Evolutionary conservation across 2,329 filamentous ascomycete genomes (phyloP).

Genomic region (Botrytis porri): DNA sequence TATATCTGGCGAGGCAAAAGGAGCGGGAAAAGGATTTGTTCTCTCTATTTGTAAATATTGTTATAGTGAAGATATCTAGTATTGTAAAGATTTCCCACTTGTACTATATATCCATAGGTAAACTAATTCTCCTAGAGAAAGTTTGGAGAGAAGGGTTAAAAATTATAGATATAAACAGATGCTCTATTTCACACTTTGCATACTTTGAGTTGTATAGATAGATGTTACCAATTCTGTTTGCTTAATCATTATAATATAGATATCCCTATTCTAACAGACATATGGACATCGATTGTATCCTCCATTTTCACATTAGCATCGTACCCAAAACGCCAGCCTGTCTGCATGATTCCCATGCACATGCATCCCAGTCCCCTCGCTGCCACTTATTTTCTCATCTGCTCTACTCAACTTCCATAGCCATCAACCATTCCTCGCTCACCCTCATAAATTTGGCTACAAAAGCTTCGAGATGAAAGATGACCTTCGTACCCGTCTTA

Average conservation of each 20-base stretch:
- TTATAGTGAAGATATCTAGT: neutral
- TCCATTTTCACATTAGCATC: neutral
- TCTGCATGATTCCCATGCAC: neutral
- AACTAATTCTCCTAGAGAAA: neutral
- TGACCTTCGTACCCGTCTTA: slow-evolving; percentile 88
- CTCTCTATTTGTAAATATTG: neutral
- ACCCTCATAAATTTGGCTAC: slow-evolving; percentile 98
- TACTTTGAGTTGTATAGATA: neutral
- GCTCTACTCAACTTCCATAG: slow-evolving; percentile 62
- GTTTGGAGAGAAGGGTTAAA: neutral
- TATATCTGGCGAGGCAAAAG: neutral
- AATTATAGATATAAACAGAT: neutral
- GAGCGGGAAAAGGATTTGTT: neutral
- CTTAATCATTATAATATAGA: neutral
- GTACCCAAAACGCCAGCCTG: neutral
- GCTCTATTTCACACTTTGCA: neutral
- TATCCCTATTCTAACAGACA: neutral
- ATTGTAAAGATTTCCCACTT: fast-evolving
- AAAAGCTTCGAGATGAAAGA: slow-evolving; percentile 97
- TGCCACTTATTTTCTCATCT: neutral
- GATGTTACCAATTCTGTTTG: neutral
- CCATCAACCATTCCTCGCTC: slow-evolving; percentile 87
- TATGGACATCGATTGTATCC: neutral
- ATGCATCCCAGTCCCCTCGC: neutral
- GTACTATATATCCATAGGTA: neutral